phyloP scores from a whole-genome alignment of 2,329 filamentous ascomycete species.

The Arthrobotrys conoides region DNA sequence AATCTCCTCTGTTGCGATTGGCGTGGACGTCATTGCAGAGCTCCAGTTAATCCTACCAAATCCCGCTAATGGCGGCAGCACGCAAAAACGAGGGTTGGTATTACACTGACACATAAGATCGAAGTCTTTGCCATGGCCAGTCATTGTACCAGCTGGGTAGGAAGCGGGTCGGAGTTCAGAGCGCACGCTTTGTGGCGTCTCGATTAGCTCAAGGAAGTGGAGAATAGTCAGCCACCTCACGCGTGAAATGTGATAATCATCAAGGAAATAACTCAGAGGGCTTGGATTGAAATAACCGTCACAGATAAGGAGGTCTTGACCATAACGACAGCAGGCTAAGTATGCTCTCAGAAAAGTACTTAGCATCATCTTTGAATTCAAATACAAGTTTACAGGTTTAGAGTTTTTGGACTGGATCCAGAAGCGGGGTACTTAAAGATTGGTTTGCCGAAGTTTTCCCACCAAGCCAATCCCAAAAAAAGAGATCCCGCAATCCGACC shows the following conservation, averaged over 20 bases:
- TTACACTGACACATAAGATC: neutral
- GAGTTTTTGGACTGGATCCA: slow-evolving; percentile 6
- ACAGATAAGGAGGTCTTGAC: neutral
- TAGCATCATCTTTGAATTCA: neutral
- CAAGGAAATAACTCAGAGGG: slow-evolving; percentile 32
- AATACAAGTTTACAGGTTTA: neutral
- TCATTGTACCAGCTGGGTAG: neutral
- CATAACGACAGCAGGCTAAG: neutral
- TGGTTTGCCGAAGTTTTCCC: slow-evolving; percentile 41
- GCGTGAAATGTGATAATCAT: slow-evolving; percentile 31
- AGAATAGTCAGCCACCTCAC: slow-evolving; percentile 38
- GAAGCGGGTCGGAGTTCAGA: slow-evolving; percentile 13
- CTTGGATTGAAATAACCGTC: neutral
- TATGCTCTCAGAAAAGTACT: slow-evolving; percentile 5
- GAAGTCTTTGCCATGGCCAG: neutral
- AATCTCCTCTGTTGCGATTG: neutral
- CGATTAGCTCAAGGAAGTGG: slow-evolving; percentile 31
- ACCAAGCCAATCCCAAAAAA: slow-evolving; percentile 23
- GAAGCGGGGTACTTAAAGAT: slow-evolving; percentile 46
- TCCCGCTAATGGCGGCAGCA: neutral
- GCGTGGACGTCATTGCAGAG: too few species aligned
- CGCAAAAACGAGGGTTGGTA: neutral
- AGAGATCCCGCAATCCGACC: slow-evolving; percentile 31
- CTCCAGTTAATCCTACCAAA: neutral
- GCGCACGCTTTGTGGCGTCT: slow-evolving; percentile 34